Evolutionary conservation across 441 rosid species (phyloP), one percentile per base, ranked within the genome.

Genomic region (Pelargonium myrrhifolium): DNA sequence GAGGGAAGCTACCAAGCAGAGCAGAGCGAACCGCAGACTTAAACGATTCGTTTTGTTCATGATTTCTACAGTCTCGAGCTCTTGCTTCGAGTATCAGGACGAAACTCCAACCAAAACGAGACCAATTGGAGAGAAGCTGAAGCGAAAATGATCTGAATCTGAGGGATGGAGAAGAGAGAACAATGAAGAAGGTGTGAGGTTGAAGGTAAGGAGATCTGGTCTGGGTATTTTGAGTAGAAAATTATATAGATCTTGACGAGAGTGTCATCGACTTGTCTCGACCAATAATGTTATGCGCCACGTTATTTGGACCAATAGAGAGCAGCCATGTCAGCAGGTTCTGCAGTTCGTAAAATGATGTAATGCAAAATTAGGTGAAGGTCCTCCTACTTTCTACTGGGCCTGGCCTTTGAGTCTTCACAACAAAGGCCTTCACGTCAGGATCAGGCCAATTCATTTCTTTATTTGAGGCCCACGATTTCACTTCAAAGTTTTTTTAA

Each of bases 391-490:
- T 28, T 28, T 28, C 4, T 28, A 28, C 3, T 28, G 31, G 31
- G 31, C 31, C 31, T 3, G 31, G 31, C 31, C 31, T 28, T 28
- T 28, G 31, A 28, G 3, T 28, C 31, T 1, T 28, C 31, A 28
- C 28, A 3, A 28, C 31, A 17, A 62, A 66, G 37, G 0, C 97
- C 89, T 88, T 95, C 58, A 79, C 89, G 84, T 89, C 91, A 87
- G 88, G 89, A 91, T 86, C 84, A 91, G 89, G 89, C 86, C 92
- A 89, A 28, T 28, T 28, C 0, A 1, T 28, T 28, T 28, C 3
- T 28, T 28, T 1, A 28, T 4, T 28, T 28, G 31, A 28, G 31
- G 31, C 31, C 31, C 31, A 28, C 3, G 31, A n/a, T n/a, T n/a
- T n/a, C n/a, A n/a, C n/a, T n/a, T n/a, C n/a, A n/a, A n/a, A n/a